These are phyloP conservation scores for Mortierella hygrophila DNA, from an alignment of 192 early-diverging fungal species.

Conservation along the genomic window DNA sequence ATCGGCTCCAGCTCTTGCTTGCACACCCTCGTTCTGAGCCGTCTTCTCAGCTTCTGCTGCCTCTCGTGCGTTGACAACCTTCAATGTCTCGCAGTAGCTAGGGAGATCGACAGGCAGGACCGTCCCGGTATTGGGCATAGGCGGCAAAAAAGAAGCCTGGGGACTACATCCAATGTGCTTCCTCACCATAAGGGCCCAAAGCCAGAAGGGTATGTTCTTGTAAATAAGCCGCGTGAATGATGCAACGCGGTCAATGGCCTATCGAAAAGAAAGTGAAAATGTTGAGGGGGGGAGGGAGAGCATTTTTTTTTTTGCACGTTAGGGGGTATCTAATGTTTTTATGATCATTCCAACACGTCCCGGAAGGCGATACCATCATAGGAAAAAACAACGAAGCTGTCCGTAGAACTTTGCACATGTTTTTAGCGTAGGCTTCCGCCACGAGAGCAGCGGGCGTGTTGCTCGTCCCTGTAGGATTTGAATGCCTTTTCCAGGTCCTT, in stretches of 20 bases:
- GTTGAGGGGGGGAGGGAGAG: neutral
- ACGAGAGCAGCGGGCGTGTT: neutral
- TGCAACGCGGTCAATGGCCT: neutral
- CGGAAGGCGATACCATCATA: neutral
- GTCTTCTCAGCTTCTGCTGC: neutral
- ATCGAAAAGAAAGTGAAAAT: neutral
- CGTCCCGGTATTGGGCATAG: neutral
- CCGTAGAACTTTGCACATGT: constrained; percentile 2
- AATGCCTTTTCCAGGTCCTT: constrained; percentile 14
- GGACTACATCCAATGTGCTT: neutral
- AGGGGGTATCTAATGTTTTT: too few species aligned
- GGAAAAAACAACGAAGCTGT: neutral
- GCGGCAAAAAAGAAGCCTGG: constrained; percentile 17
- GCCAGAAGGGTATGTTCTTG: constrained; percentile 16
- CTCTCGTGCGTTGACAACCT: neutral
- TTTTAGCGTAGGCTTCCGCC: neutral
- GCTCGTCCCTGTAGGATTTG: neutral
- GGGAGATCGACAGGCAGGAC: neutral
- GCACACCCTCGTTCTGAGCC: neutral
- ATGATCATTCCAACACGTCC: too few species aligned
- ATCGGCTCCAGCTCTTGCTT: neutral
- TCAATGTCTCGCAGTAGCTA: neutral
- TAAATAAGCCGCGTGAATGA: neutral
- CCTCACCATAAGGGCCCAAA: neutral
- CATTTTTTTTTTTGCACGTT: neutral